phyloP scores from a whole-genome alignment of 163 green algal species.

The Volvox carteri region DNA sequence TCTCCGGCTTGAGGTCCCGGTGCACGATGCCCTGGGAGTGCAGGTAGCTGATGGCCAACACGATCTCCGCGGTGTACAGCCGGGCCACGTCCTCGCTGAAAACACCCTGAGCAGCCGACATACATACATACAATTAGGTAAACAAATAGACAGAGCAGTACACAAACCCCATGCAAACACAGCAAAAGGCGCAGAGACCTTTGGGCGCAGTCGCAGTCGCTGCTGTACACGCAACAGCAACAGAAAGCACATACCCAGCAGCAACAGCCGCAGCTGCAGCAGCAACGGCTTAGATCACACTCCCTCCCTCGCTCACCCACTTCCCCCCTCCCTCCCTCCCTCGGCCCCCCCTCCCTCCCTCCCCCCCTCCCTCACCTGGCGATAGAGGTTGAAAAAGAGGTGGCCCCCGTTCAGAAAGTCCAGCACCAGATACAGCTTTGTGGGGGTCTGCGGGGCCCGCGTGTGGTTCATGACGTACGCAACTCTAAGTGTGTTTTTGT shows the following conservation, averaged over 20 bases:
- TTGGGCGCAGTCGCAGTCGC: no score
- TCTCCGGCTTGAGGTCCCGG: slow-evolving; percentile 98
- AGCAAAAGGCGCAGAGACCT: no score
- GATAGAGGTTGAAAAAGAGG: slow-evolving; percentile 98
- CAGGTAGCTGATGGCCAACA: slow-evolving; percentile 94
- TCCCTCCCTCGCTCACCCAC: no score
- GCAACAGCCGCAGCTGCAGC: no score
- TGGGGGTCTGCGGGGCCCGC: slow-evolving; percentile 74
- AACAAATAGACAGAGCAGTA: no score
- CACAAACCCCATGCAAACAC: no score
- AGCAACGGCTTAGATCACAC: no score
- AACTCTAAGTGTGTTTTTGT: no score
- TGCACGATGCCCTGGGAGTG: slow-evolving; percentile 87
- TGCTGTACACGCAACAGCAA: no score
- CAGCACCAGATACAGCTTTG: slow-evolving; percentile 98
- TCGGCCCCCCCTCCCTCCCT: not conserved
- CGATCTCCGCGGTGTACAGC: slow-evolving; percentile 97
- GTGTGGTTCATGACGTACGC: no score
- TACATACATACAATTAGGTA: not conserved
- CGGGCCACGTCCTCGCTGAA: slow-evolving; percentile 93
- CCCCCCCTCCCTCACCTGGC: slow-evolving; percentile 45
- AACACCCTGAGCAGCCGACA: slow-evolving; percentile 73
- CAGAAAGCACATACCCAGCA: not conserved
- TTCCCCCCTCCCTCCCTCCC: no score
- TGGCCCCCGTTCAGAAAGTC: slow-evolving; percentile 98